Percentiles rank a stretch among this genome's conserved stretches.
phyloP scores from a whole-genome alignment of 2,329 filamentous ascomycete genomes.

The Stachybotrys echinatus region DNA sequence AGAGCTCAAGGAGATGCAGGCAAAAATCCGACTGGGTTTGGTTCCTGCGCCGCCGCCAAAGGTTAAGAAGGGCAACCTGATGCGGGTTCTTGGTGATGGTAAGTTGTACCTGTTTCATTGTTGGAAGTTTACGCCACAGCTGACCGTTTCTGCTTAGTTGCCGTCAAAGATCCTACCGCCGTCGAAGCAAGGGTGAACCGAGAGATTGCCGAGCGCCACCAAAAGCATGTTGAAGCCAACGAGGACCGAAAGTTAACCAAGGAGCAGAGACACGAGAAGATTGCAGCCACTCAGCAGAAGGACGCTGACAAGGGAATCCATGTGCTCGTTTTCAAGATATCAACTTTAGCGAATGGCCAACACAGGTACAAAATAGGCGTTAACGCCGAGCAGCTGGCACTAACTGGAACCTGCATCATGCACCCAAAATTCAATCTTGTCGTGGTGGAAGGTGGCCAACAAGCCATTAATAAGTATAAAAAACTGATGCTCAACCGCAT shows the following conservation, averaged over 20 bases:
- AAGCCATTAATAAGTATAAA: slow-evolving; percentile 79
- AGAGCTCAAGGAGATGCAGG: slow-evolving; percentile 91
- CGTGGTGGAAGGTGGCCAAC: slow-evolving; percentile 83
- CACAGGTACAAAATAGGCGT: slow-evolving; percentile 90
- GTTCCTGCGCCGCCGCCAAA: slow-evolving; percentile 89
- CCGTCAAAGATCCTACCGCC: slow-evolving; percentile 92
- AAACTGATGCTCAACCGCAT: slow-evolving; percentile 93
- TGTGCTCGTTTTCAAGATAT: slow-evolving; percentile 83
- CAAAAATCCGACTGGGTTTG: slow-evolving; percentile 87
- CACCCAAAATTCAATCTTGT: slow-evolving; percentile 85
- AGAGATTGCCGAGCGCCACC: slow-evolving; percentile 82
- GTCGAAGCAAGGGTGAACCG: slow-evolving; percentile 91
- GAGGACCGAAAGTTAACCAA: slow-evolving; percentile 83
- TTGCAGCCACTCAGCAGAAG: slow-evolving; percentile 74
- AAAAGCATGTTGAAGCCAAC: slow-evolving; percentile 73
- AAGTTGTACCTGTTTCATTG: slow-evolving; percentile 31
- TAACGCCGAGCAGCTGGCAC: slow-evolving; percentile 82
- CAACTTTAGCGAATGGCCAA: slow-evolving; percentile 83
- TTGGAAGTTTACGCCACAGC: slow-evolving; percentile 3
- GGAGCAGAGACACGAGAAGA: slow-evolving; percentile 80
- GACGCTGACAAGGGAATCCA: slow-evolving; percentile 84
- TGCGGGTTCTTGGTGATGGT: slow-evolving; percentile 85
- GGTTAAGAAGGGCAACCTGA: slow-evolving; percentile 95
- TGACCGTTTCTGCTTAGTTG: slow-evolving; percentile 27
- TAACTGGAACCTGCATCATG: slow-evolving; percentile 89